Evolutionary conservation across 768 basidiomycete species (phyloP).

Genomic region (Lactifluus volemus): DNA sequence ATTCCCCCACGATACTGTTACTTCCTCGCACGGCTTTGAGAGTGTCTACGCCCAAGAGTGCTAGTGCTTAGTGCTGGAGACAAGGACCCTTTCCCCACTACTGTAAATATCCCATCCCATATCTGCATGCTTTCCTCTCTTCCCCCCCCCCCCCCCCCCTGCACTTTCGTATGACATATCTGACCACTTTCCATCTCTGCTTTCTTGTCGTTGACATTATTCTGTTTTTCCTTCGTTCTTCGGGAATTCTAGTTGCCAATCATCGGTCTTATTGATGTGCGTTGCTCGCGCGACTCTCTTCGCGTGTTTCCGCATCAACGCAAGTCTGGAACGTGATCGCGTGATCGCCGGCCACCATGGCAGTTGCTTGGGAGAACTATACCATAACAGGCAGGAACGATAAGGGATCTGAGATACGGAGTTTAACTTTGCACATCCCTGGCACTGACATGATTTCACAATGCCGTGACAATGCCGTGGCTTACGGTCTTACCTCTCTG

Average conservation of each 20-base stretch:
- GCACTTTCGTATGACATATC: constrained; percentile 24
- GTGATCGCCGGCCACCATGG: constrained; percentile 1
- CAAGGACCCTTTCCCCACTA: constrained; percentile 14
- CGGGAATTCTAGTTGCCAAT: constrained; percentile 16
- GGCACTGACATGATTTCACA: neutral
- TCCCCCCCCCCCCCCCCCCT: neutral
- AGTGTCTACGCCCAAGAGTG: constrained; percentile 49
- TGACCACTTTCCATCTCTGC: constrained; percentile 18
- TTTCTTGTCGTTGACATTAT: constrained; percentile 16
- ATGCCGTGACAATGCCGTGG: neutral
- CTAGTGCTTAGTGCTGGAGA: constrained; percentile 31
- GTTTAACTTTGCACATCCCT: neutral
- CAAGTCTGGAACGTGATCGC: constrained; percentile 4
- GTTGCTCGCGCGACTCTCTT: neutral
- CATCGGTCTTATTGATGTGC: constrained; percentile 3
- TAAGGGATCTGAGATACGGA: constrained; percentile 9
- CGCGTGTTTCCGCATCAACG: neutral
- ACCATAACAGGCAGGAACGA: constrained; percentile 1
- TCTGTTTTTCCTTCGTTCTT: constrained; percentile 3
- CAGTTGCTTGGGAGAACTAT: neutral
- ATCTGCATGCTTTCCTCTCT: constrained; percentile 21
- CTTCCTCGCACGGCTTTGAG: constrained; percentile 29
- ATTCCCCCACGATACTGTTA: constrained; percentile 46
- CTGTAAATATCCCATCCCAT: constrained; percentile 25
- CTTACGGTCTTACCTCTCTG: neutral